Base-by-base conservation (phyloP, 2,329 filamentous ascomycete species). In the Chlorencoelia australis region DNA sequence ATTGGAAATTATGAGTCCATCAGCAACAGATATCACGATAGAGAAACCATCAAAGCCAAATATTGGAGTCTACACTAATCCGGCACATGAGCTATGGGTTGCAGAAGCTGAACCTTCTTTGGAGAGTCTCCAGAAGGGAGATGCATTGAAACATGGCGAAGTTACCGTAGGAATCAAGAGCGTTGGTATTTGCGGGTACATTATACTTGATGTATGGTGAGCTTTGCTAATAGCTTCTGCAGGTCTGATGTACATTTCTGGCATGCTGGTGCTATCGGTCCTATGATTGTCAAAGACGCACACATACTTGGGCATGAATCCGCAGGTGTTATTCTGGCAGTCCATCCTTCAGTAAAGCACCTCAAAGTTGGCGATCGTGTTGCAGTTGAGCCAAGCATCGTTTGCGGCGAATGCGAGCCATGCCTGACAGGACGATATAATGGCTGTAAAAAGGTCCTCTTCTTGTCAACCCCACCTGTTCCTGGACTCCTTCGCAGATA, bases 241-340 rank as follows among this genome's bases (percentile, higher is more conserved):
- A 89, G 84, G 40, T 94, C 85, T 42, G 88, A 95, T 61, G 80
- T 96, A 39, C 89, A 96, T 65, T 96, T 96, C 68, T 96, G 89
- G 89, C 85, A 93, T 58, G 82, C 82, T 33, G 89, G 89, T 48
- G 84, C 83, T 66, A 96, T 96, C 57, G 89, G 89, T 18, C 88
- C 88, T 49, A 95, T 95, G 88, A 80, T 95, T 45, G 89, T 96
- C 31, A 73, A 73, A 49, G 82, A 73, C 54, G 81, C 88, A 55
- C 89, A 95, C 61, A 87, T 95, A 55, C 78, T 96, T 14, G 89
- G 89, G 48, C 89, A 96, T 68, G 89, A 96, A 65, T 91, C 86
- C 27, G 82, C 87, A 4, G 89, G 88, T 45, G 79, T 81, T 53
- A 63, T 95, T 41, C 72, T 95, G 48, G 82, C 87, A 11, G 80